phyloP scores from a whole-genome alignment of 139 green algal species.

The Chlamydomonas incerta region DNA sequence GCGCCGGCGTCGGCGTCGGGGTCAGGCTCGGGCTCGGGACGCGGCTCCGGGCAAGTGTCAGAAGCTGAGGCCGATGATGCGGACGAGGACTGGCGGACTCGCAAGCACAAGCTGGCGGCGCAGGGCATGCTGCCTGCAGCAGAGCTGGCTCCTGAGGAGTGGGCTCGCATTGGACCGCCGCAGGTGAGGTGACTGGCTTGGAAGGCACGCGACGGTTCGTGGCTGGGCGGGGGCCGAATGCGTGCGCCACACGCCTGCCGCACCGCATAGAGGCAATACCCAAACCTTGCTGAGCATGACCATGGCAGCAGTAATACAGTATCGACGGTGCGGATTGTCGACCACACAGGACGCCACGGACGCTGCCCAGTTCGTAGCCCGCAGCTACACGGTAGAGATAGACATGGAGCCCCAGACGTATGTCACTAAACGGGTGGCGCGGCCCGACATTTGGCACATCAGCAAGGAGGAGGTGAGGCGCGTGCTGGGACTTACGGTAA shows the following conservation, averaged over 20 bases:
- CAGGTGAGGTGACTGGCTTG: background rate
- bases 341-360: conserved; percentile 29
- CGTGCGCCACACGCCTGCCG: too few relatives aligned
- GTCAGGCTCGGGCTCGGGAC: background rate
- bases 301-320: too few relatives aligned
- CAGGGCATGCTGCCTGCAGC: conserved; percentile 1
- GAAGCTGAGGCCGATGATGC: background rate
- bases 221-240: too few relatives aligned
- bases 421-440: background rate
- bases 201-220: too few relatives aligned
- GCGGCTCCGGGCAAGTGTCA: background rate
- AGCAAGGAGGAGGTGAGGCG: conserved; percentile 20
- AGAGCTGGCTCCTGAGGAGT: conserved; percentile 17
- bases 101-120: background rate
- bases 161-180: conserved; percentile 19
- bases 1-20: background rate
- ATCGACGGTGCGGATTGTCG: too few relatives aligned
- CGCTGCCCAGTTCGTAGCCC: background rate
- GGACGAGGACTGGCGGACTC: background rate
- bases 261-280: too few relatives aligned
- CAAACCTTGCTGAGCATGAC: too few relatives aligned
- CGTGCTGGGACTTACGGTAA: too few relatives aligned
- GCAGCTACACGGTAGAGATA: background rate
- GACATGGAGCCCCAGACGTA: background rate
- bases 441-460: conserved; percentile 41